These are phyloP conservation scores for Dunaliella salina DNA, from an alignment of 163 green algal species.

Conservation along the genomic window DNA sequence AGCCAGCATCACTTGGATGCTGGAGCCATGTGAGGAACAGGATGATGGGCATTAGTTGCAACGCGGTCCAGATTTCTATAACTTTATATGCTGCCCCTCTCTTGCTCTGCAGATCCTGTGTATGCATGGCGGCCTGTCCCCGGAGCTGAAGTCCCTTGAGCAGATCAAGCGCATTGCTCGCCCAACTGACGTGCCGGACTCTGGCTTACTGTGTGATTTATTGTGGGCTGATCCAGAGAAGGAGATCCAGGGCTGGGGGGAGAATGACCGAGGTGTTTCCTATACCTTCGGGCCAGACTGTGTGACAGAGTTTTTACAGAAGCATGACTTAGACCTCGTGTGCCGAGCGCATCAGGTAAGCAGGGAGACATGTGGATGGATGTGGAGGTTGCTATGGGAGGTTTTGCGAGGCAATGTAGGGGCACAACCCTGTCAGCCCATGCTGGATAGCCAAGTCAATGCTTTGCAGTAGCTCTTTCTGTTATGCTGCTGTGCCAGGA, in stretches of 20 bases:
- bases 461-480: no score
- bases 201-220: conserved; percentile 95
- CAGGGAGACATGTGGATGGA: no score
- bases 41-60: no score
- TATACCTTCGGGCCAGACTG: conserved; percentile 97
- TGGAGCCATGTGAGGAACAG: no score
- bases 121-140: conserved; percentile 97
- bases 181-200: conserved; percentile 95
- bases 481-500: no score
- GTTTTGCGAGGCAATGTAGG: no score
- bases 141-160: conserved; percentile 94
- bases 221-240: conserved; percentile 99
- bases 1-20: no score
- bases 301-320: conserved; percentile 93
- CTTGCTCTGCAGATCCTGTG: conserved; percentile 86
- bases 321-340: conserved; percentile 97
- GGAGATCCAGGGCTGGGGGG: conserved; percentile 93
- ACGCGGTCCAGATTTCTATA: no score
- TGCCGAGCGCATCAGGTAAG: conserved; percentile 93
- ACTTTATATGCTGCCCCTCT: background rate
- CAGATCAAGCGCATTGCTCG: conserved; percentile 95
- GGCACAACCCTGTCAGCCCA: no score
- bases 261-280: conserved; percentile 96
- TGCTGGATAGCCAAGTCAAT: no score
- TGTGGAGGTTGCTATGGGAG: no score